These are phyloP conservation scores for Helianthus annuus DNA, from an alignment of 129 eudicot species.

Conservation along the genomic window HanXRQr2.0-SUNRISE NC_035441.2:175526243-175526742, in stretches of 20 bases:
- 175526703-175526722: not conserved
- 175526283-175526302: too few relatives aligned
- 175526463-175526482: slow-evolving; percentile 23
- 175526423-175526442: slow-evolving; percentile 10
- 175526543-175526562: slow-evolving; percentile 16
- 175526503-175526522: slow-evolving; percentile 18
- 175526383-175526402: slow-evolving; percentile 1
- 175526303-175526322: too few relatives aligned
- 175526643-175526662: slow-evolving; percentile 7
- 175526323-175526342: slow-evolving; percentile 13
- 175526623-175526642: slow-evolving; percentile 7
- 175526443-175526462: not conserved
- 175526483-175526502: slow-evolving; percentile 24
- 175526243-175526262: too few relatives aligned
- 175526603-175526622: slow-evolving; percentile 4
- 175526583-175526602: slow-evolving; percentile 8
- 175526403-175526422: slow-evolving; percentile 25
- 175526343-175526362: slow-evolving; percentile 9
- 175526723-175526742: not conserved
- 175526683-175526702: not conserved
- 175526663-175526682: slow-evolving; percentile 3
- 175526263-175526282: too few relatives aligned
- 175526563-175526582: not conserved
- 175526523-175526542: slow-evolving; percentile 31
- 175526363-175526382: slow-evolving; percentile 15